Base-by-base conservation (phyloP, 2,329 filamentous ascomycete genomes). In the Colletotrichum chlorophyti region DNA sequence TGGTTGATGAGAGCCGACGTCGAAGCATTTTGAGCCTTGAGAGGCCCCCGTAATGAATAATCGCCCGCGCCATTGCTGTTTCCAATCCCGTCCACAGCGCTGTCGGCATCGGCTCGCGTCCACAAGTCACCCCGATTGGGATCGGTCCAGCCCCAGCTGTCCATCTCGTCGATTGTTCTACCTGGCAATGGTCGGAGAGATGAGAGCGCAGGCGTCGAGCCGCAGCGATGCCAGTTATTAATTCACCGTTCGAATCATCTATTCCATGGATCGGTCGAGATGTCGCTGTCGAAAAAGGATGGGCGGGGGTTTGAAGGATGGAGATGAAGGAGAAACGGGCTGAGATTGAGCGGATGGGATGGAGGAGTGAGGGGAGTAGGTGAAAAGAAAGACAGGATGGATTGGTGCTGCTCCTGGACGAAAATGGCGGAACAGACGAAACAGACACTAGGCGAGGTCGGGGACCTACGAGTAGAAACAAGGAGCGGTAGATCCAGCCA, bases 1-100 rank as follows among this genome's bases (percentile, higher is more conserved):
- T 83, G 69, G 65, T 82, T 81, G 64, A 82, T 77, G 61, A 83
- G 69, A 34, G 76, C 70, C 34, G 76, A 75, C 66, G 81, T 83
- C 64, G 66, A 61, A 58, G 66, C 65, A 55, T 70, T 71, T 27
- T 63, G 60, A 7, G 42, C 41, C 47, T 54, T 53, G 51, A 73
- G 73, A 27, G 68, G 32, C 5, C 55, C 49, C 67, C 70, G 61
- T 65, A 62, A 51, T 70, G 71, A 31, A n/a, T n/a, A n/a, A 47
- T 63, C 35, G 64, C 65, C 65, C 64, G 14, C 68, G 60, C 62
- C 61, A 42, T 54, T 60, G 55, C 46, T 50, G 29, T 64, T 65
- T 60, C 58, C 63, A 7, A 35, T 49, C n/a, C n/a, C 40, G 47
- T 43, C 10, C n/a, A n/a, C n/a, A n/a, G 46, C 24, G 24, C 15